Percentiles rank a stretch among this genome's conserved stretches.
These are phyloP conservation scores for Gossypium davidsonii DNA, from an alignment of 441 rosid genomes.

Conservation along the genomic window DNA sequence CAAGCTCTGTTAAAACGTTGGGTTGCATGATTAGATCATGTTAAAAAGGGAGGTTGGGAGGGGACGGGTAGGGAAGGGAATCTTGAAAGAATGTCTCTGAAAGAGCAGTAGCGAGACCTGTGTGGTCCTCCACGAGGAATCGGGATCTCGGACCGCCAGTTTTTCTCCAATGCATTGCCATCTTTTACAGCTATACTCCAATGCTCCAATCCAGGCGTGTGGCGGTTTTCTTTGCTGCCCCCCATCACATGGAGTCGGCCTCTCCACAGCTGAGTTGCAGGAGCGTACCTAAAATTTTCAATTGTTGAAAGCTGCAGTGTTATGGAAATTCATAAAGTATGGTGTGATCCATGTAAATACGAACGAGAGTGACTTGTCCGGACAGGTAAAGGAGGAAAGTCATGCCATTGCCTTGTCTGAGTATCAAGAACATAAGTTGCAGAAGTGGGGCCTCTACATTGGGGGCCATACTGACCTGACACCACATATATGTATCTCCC, in stretches of 20 bases:
- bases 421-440: conserved; percentile 57
- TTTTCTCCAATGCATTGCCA: conserved; percentile 57
- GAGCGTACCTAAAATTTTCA: conserved; percentile 61
- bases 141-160: conserved; percentile 60
- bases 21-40: conserved; percentile 2
- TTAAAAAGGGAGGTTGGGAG: neutral
- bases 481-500: conserved; percentile 67
- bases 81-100: too few relatives aligned
- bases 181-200: conserved; percentile 87
- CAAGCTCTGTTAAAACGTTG: conserved; percentile 50
- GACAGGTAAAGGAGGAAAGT: conserved; percentile 56
- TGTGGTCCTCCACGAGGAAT: conserved; percentile 98
- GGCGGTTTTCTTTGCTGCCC: conserved; percentile 87
- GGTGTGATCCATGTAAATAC: neutral
- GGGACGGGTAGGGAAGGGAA: neutral
- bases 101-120: conserved; percentile 37
- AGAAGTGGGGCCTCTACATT: conserved; percentile 65
- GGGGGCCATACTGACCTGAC: conserved; percentile 82
- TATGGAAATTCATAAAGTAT: neutral
- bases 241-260: conserved; percentile 94
- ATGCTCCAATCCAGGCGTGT: conserved; percentile 70
- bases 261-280: conserved; percentile 90
- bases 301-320: neutral
- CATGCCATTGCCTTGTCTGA: conserved; percentile 47
- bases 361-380: conserved; percentile 22